Evolutionary conservation across 2,329 filamentous ascomycete genomes (phyloP).

Genomic region (Stagonosporopsis tanaceti): DNA sequence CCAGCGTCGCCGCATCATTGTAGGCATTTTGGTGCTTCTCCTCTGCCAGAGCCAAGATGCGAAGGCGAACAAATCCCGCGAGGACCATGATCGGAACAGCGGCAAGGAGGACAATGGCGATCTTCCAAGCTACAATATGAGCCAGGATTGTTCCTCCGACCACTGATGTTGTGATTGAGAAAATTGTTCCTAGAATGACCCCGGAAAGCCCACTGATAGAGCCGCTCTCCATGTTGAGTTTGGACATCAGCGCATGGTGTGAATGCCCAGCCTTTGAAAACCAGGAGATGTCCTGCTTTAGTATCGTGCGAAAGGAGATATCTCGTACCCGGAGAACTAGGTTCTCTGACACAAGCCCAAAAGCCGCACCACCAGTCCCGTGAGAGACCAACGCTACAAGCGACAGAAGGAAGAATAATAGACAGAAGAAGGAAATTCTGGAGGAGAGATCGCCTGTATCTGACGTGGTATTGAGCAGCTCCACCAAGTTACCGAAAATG

Average conservation of each 20-base stretch:
- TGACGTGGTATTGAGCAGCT: conserved; percentile 40
- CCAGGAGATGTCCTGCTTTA: conserved; percentile 64
- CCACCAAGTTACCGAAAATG: conserved; percentile 42
- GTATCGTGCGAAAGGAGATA: conserved; percentile 59
- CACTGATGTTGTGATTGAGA: conserved; percentile 57
- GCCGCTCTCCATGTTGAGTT: conserved; percentile 58
- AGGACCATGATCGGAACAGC: conserved; percentile 59
- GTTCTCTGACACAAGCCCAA: conserved; percentile 58
- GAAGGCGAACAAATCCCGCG: conserved; percentile 56
- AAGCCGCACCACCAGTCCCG: conserved; percentile 55
- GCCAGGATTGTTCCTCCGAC: conserved; percentile 58
- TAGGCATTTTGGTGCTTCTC: conserved; percentile 71
- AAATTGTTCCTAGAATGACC: conserved; percentile 59
- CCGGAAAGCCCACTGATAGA: conserved; percentile 59
- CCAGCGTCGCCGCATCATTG: conserved; percentile 68
- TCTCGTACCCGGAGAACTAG: conserved; percentile 56
- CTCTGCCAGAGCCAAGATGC: conserved; percentile 65
- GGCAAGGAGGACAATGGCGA: conserved; percentile 59
- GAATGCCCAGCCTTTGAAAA: conserved; percentile 55
- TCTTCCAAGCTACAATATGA: conserved; percentile 60
- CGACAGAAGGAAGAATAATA: conserved; percentile 63
- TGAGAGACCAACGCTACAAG: conserved; percentile 59
- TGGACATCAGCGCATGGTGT: conserved; percentile 55
- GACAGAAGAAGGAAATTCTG: conserved; percentile 54
- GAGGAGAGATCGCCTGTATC: conserved; percentile 29